phyloP scores from a whole-genome alignment of 129 eudicot species.

The Escallonia herrerae region DNA sequence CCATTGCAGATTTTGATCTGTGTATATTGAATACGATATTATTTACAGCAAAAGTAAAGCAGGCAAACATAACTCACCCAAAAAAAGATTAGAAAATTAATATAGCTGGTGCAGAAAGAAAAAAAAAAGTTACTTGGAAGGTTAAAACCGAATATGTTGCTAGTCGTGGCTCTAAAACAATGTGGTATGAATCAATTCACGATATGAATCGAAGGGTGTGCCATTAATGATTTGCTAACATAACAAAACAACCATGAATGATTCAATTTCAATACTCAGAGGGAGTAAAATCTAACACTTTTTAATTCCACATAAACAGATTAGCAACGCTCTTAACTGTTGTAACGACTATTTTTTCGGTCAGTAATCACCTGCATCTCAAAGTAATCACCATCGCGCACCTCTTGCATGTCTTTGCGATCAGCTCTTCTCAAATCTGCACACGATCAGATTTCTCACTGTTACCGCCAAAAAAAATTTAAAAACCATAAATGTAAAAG shows the following conservation, averaged over 20 bases:
- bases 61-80: background rate
- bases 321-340: no score
- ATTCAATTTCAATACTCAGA: no score
- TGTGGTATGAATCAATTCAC: background rate
- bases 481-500: no score
- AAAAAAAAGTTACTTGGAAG: background rate
- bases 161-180: background rate
- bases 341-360: no score
- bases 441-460: background rate
- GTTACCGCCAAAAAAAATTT: background rate
- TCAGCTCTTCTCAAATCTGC: slow-evolving; percentile 74
- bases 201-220: background rate
- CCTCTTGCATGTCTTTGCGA: slow-evolving; percentile 35
- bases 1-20: slow-evolving; percentile 95
- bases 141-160: no score
- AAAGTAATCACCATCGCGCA: slow-evolving; percentile 73
- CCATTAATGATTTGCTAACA: no score
- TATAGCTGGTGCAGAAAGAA: background rate
- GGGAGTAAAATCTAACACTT: no score
- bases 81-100: background rate
- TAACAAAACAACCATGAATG: no score
- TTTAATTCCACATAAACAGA: no score
- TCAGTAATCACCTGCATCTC: slow-evolving; percentile 65
- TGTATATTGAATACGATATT: slow-evolving; percentile 3
- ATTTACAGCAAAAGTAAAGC: background rate